phyloP scores from a whole-genome alignment of 2,329 filamentous ascomycete species.

The Volutella citrinella region DNA sequence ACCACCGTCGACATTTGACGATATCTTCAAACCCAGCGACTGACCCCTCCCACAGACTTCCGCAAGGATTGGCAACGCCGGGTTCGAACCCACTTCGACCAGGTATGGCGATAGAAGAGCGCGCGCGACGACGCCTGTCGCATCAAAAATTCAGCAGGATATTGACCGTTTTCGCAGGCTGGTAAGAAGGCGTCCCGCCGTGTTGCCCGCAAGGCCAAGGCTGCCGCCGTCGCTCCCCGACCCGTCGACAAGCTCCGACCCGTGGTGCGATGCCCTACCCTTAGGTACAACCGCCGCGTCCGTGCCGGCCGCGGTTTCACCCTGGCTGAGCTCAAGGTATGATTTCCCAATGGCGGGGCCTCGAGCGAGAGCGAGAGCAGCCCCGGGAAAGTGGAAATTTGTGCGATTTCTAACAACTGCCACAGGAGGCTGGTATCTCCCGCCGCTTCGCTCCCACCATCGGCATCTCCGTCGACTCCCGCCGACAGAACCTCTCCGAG shows the following conservation, averaged over 20 bases:
- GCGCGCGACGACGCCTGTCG: slow-evolving; percentile 8
- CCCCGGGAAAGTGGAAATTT: slow-evolving; percentile 4
- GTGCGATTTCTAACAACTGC: slow-evolving; percentile 31
- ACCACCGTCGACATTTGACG: slow-evolving; percentile 27
- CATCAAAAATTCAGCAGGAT: slow-evolving; percentile 23
- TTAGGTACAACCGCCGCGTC: slow-evolving; percentile 99
- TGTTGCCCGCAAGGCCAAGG: slow-evolving; percentile 89
- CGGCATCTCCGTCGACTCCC: slow-evolving; percentile 94
- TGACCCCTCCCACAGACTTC: slow-evolving; percentile 67
- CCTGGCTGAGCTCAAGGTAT: slow-evolving; percentile 95
- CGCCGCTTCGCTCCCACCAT: slow-evolving; percentile 92
- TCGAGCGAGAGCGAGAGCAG: background rate
- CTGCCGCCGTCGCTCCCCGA: slow-evolving; percentile 89
- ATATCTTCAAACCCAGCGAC: slow-evolving; percentile 31
- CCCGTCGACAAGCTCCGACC: slow-evolving; percentile 96
- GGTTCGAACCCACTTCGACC: slow-evolving; percentile 99
- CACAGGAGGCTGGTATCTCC: slow-evolving; percentile 88
- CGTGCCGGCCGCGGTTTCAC: slow-evolving; percentile 97
- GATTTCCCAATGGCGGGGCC: slow-evolving; percentile 16
- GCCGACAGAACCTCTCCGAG: slow-evolving; percentile 95
- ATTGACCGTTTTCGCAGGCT: slow-evolving; percentile 59
- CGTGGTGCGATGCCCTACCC: slow-evolving; percentile 92
- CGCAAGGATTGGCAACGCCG: slow-evolving; percentile 99
- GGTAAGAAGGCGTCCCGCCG: slow-evolving; percentile 94
- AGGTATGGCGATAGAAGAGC: slow-evolving; percentile 76